Percentiles rank a stretch among this genome's conserved stretches.
Evolutionary conservation across 805 yeast genomes (phyloP).

Genomic region (Lipomyces chichibuensis): DNA sequence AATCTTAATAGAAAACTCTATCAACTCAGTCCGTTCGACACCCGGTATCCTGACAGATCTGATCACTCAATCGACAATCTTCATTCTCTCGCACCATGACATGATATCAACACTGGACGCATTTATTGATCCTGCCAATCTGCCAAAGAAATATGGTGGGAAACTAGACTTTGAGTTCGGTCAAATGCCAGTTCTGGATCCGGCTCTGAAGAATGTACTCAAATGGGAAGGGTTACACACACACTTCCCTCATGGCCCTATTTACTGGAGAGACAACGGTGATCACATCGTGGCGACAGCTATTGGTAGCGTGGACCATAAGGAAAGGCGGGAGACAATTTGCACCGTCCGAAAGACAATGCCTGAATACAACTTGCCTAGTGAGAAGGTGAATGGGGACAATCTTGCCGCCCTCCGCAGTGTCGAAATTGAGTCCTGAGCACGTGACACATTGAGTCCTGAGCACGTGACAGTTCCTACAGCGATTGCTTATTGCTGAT

Average conservation of each 20-base stretch:
- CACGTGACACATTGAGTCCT: no score
- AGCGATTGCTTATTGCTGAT: no score
- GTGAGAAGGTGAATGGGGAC: neutral
- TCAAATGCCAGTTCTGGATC: constrained; percentile 4
- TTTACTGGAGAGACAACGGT: constrained; percentile 2
- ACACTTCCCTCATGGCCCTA: constrained; percentile 4
- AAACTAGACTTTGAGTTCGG: constrained; percentile 5
- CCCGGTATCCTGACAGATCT: no score
- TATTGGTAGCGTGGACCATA: constrained; percentile 2
- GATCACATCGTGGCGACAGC: constrained; percentile 2
- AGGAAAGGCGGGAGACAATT: constrained; percentile 2
- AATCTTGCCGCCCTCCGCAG: no score
- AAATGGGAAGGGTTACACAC: neutral
- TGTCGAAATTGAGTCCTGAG: no score
- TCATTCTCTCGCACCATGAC: constrained; percentile 6
- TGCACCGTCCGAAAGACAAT: constrained; percentile 5
- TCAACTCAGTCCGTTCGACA: no score
- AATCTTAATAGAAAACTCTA: no score
- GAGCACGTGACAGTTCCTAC: no score
- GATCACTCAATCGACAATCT: no score
- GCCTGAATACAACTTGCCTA: neutral
- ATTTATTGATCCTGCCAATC: no score
- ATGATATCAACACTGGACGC: neutral
- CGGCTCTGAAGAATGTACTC: constrained; percentile 1
- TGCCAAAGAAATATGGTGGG: constrained; percentile 1